Evolutionary conservation across 1,284 basidiomycete species (phyloP), one percentile per base, ranked within the genome.

Genomic region (Trichosporon inkin): DNA sequence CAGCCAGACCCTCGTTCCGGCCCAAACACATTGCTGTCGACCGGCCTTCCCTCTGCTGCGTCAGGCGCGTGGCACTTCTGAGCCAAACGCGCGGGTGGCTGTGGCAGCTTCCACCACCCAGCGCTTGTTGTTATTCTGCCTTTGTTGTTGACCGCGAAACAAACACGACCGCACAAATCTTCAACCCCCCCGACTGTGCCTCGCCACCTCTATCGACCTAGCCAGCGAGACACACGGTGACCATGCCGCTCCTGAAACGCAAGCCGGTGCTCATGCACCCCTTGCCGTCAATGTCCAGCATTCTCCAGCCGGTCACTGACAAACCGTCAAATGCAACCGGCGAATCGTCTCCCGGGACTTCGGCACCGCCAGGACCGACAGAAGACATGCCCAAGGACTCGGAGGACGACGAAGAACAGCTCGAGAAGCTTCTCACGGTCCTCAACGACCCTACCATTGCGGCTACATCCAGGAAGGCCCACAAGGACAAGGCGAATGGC

Each of bases 201-300:
- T 28, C 24, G 19, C 41, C 51, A 16, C 20, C 35, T 2, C 35
- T 32, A 35, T 34, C 53, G 34, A 39, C 55, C 36, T 34, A 38
- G 36, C n/a, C 11, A 34, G 20, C 34, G 8, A 34, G 44, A n/a
- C 54, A 36, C n/a, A 34, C 60, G n/a, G 20, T 53, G 64, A 66
- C 59, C 67, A 93, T 93, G 90, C 90, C 90, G 68, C 88, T 89
- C 73, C 89, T 90, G 80, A 87, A 91, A 70, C 87, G 90, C 80
- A 93, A 93, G 80, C 86, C 89, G 80, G 90, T 93, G 69, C 84
- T 92, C 71, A 87, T 90, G 82, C 88, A 85, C 69, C 76, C 74
- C 14, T 70, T 76, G 20, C 76, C 76, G 7, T 70, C 71, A 19
- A 64, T 76, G 39, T 62, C 71, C 34, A 22, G 64, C 17, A 64